phyloP scores from a whole-genome alignment of 257 asterid species.

The Fraxinus anomala region DNA sequence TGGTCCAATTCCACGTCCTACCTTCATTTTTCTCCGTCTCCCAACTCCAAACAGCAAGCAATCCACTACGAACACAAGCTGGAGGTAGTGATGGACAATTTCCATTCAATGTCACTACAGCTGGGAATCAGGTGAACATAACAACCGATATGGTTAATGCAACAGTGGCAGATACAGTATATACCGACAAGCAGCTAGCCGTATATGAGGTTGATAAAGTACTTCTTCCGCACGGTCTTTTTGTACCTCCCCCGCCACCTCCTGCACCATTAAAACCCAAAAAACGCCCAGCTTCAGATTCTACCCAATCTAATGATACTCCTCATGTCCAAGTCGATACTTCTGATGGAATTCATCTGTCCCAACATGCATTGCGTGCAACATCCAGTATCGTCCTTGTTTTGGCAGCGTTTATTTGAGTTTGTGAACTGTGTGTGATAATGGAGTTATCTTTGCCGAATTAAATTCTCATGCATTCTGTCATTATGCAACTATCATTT shows the following conservation, averaged over 20 bases:
- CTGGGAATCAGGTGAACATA: slow-evolving; percentile 44
- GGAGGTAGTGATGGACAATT: slow-evolving; percentile 41
- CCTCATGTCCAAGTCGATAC: slow-evolving; percentile 25
- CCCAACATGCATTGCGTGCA: slow-evolving; percentile 5
- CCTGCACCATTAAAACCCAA: slow-evolving; percentile 45
- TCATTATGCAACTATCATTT: not conserved
- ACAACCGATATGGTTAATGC: slow-evolving; percentile 56
- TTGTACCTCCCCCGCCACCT: slow-evolving; percentile 49
- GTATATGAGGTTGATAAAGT: slow-evolving; percentile 55
- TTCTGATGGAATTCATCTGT: slow-evolving; percentile 29
- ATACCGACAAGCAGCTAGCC: slow-evolving; percentile 50
- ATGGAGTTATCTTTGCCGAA: not conserved
- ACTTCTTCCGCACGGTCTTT: slow-evolving; percentile 49
- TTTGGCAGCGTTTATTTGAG: slow-evolving; percentile 25
- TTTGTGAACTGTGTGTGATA: not conserved
- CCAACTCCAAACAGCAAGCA: slow-evolving; percentile 43
- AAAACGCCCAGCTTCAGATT: slow-evolving; percentile 25
- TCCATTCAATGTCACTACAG: slow-evolving; percentile 48
- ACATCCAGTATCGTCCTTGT: slow-evolving; percentile 14
- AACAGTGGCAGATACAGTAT: slow-evolving; percentile 39
- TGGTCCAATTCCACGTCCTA: slow-evolving; percentile 44
- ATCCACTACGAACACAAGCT: slow-evolving; percentile 54
- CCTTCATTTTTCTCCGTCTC: slow-evolving; percentile 34
- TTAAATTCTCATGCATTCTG: not conserved
- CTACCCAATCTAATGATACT: not conserved